Evolutionary conservation across 2,329 filamentous ascomycete species (phyloP).

Genomic region (Fusarium albidum): DNA sequence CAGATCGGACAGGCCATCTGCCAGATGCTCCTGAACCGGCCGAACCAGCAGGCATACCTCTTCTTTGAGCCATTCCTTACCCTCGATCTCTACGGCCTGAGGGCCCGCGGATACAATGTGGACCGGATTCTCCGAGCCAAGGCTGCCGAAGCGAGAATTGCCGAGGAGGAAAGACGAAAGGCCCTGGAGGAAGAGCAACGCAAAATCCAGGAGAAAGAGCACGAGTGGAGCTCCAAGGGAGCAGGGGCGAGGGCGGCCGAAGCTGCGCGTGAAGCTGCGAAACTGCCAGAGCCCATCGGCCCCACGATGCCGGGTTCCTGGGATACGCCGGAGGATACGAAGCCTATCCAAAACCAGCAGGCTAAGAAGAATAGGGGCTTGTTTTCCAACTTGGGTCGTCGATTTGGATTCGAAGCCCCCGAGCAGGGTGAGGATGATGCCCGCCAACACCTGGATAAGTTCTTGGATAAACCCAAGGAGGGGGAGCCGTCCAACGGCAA

Average conservation of each 20-base stretch:
- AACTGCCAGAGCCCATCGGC: conserved; percentile 51
- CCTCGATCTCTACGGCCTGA: conserved; percentile 81
- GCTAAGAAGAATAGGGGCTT: conserved; percentile 61
- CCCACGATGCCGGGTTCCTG: conserved; percentile 79
- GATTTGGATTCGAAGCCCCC: conserved; percentile 70
- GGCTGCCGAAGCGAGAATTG: conserved; percentile 85
- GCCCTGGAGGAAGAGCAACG: conserved; percentile 77
- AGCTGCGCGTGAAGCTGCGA: conserved; percentile 50
- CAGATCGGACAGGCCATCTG: conserved; percentile 91
- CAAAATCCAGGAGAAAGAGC: conserved; percentile 65
- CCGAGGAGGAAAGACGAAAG: conserved; percentile 81
- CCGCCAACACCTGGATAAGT: conserved; percentile 53
- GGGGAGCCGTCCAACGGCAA: conserved; percentile 27
- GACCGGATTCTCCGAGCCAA: conserved; percentile 91
- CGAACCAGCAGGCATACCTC: conserved; percentile 87
- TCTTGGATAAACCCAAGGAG: conserved; percentile 48
- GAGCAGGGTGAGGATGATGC: conserved; percentile 52
- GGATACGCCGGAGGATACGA: conserved; percentile 66
- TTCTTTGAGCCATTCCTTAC: conserved; percentile 92
- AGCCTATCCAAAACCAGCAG: conserved; percentile 43
- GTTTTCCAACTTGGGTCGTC: conserved; percentile 73
- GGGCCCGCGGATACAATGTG: conserved; percentile 93
- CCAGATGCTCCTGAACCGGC: conserved; percentile 78
- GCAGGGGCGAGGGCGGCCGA: conserved; percentile 48
- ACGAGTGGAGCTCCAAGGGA: conserved; percentile 49